phyloP scores from a whole-genome alignment of 441 rosid genomes.

The Aleurites moluccanus region DNA sequence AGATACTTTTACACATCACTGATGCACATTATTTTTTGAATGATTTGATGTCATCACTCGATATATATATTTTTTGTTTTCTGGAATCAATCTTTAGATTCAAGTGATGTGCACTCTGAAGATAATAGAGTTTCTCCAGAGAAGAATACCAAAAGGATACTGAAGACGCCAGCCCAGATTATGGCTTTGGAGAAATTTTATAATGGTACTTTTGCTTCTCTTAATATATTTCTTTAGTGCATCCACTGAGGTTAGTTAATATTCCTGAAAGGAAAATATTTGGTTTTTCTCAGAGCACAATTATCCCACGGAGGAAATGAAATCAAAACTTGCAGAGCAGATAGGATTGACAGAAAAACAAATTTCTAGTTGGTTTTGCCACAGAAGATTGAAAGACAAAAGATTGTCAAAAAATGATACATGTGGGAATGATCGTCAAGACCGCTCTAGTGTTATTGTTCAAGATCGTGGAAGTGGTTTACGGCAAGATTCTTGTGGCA shows the following conservation, averaged over 20 bases:
- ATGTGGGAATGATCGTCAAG: constrained; percentile 60
- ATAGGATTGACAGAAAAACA: constrained; percentile 85
- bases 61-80: constrained; percentile 6
- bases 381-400: constrained; percentile 88
- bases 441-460: constrained; percentile 68
- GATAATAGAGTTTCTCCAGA: constrained; percentile 60
- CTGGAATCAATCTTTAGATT: constrained; percentile 41
- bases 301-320: constrained; percentile 84
- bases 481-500: constrained; percentile 89
- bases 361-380: constrained; percentile 97
- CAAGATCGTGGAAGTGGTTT: constrained; percentile 84
- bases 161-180: constrained; percentile 77
- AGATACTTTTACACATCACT: neutral
- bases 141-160: constrained; percentile 53
- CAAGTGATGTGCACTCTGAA: constrained; percentile 52
- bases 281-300: constrained; percentile 56
- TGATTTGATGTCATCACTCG: neutral
- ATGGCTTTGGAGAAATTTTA: constrained; percentile 70
- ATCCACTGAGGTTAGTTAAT: constrained; percentile 14
- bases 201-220: constrained; percentile 47
- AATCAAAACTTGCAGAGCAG: constrained; percentile 58
- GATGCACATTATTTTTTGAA: neutral
- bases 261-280: constrained; percentile 16
- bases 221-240: constrained; percentile 17
- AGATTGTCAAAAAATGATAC: constrained; percentile 57